phyloP scores from a whole-genome alignment of 2,329 filamentous ascomycete species.

The Albophoma yamanashiensis region DNA sequence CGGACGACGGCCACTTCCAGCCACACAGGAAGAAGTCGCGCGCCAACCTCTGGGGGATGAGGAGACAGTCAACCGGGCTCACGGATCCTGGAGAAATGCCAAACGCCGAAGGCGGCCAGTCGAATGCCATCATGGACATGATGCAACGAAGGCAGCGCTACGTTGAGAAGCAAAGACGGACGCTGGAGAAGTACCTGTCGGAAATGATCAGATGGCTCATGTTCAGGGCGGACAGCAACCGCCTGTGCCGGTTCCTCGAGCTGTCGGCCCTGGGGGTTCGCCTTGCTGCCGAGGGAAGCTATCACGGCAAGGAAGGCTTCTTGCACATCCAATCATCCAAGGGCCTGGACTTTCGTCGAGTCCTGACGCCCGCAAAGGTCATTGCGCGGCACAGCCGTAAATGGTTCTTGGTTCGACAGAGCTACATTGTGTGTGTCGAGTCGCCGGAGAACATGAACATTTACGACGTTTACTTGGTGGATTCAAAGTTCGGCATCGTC shows the following conservation, averaged over 20 bases:
- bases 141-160: conserved; percentile 43
- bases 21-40: conserved; percentile 38
- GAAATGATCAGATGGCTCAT: conserved; percentile 95
- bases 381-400: conserved; percentile 80
- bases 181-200: conserved; percentile 81
- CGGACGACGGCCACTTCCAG: conserved; percentile 29
- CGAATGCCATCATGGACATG: conserved; percentile 40
- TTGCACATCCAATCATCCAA: conserved; percentile 87
- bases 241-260: conserved; percentile 91
- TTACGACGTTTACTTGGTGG: conserved; percentile 96
- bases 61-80: conserved; percentile 40
- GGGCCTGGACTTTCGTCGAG: conserved; percentile 74
- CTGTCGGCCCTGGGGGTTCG: conserved; percentile 88
- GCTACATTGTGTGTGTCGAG: conserved; percentile 96
- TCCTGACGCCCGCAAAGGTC: conserved; percentile 67
- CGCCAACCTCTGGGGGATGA: conserved; percentile 40
- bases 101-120: conserved; percentile 22
- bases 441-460: conserved; percentile 98
- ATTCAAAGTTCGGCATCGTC: conserved; percentile 74
- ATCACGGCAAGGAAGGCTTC: conserved; percentile 95
- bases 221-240: conserved; percentile 90
- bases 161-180: conserved; percentile 71
- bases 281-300: conserved; percentile 88
- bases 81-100: conserved; percentile 36
- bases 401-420: conserved; percentile 97